Base-by-base conservation (phyloP, 2,329 filamentous ascomycete genomes). In the Trematosphaeria pertusa region DNA sequence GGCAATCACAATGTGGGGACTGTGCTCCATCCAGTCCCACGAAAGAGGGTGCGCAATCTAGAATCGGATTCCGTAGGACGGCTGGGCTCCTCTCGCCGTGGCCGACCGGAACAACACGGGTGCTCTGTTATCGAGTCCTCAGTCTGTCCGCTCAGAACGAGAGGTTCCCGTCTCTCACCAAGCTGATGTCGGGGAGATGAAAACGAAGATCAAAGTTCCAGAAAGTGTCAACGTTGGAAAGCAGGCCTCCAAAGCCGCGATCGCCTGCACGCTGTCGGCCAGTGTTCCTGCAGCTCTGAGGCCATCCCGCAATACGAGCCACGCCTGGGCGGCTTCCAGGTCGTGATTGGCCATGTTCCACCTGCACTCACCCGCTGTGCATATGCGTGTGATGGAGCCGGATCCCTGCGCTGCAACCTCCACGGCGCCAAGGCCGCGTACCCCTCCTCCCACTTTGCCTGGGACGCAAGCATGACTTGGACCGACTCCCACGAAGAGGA, bases 271-370 rank as follows among this genome's bases (percentile, higher is more conserved):
- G 49, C 48, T 53, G 43, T 57, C 52, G 52, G 52, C 61, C 47
- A 58, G 54, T 48, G 68, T 71, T 70, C 68, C 68, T 71, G 68
- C 67, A 71, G 67, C 62, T 61, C 54, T 61, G 57, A 64, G 64
- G 64, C 57, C 55, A 61, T 66, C 60, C 64, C 65, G 65, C 66
- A 56, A 60, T 58, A 55, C 58, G 59, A 53, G 43, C 52, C 10
- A 46, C 42, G 51, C 63, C 62, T 62, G 55, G 44, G 43, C 35
- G 24, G 33, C 14, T 14, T 31, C 36, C 28, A 43, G 33, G 34
- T 31, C 12, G 31, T 52, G 48, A 69, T 69, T 69, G 68, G 67
- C 18, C 45, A 49, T 46, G 59, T 63, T 53, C 45, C 41, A 55
- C 34, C 59, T 70, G 68, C 64, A 70, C 48, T 42, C 56, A 66